Percentiles rank a stretch among this genome's conserved stretches.
Evolutionary conservation across 768 basidiomycete species (phyloP).

Genomic region (Amanita jacksonii): DNA sequence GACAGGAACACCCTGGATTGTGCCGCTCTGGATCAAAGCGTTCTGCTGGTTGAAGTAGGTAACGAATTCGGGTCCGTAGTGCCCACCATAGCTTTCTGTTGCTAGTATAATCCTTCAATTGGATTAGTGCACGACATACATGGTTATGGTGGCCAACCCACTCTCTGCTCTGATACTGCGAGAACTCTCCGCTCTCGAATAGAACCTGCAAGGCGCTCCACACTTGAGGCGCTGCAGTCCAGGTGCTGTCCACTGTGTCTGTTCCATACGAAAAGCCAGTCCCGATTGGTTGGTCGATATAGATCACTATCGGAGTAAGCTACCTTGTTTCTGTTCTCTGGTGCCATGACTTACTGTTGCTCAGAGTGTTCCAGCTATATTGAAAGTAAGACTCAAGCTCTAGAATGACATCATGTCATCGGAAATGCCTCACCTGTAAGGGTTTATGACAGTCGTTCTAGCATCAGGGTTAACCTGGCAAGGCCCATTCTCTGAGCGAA

Average conservation of each 20-base stretch:
- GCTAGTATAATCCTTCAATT: constrained; percentile 45
- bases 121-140: neutral
- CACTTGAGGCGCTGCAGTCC: constrained; percentile 44
- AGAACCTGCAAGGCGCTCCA: constrained; percentile 59
- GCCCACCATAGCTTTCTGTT: constrained; percentile 62
- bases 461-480: constrained; percentile 49
- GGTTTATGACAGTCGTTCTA: constrained; percentile 43
- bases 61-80: constrained; percentile 57
- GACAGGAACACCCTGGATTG: constrained; percentile 39
- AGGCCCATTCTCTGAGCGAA: constrained; percentile 47
- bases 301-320: constrained; percentile 38
- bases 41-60: constrained; percentile 60
- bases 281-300: constrained; percentile 62
- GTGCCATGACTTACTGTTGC: constrained; percentile 39
- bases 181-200: constrained; percentile 46
- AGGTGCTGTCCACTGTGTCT: constrained; percentile 47
- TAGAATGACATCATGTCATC: neutral
- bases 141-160: constrained; percentile 16
- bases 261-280: constrained; percentile 55
- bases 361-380: constrained; percentile 55
- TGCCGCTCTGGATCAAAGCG: constrained; percentile 32
- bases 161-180: constrained; percentile 44
- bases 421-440: constrained; percentile 35
- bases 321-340: neutral
- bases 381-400: neutral